Evolutionary conservation across 1,139 yeast genomes (phyloP), one percentile per base, ranked within the genome.

Genomic region (Blastobotrys persicus): DNA sequence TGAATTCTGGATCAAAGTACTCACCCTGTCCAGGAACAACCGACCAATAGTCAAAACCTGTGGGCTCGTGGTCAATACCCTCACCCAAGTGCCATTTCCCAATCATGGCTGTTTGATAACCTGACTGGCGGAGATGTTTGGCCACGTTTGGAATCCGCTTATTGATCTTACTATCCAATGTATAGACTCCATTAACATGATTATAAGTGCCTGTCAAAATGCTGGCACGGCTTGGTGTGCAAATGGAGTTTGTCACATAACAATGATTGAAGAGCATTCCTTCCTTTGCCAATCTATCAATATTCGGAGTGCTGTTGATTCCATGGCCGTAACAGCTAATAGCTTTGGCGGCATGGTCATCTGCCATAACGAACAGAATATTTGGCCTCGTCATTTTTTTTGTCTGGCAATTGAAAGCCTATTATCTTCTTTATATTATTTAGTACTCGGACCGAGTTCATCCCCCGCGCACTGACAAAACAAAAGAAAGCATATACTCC

Each of bases 151-250:
- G 48, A 19, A 33, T 42, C 20, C 40, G 42, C 7, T 46, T 46
- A 20, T 46, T 46, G 40, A 31, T 31, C 39, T 46, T 46, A 33
- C 48, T 46, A 14, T 35, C 20, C 5, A 47, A 31, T 2, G 50
- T 47, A 32, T 38, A 46, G 31, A 46, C 48, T 12, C 47, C 49
- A 41, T 48, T 40, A 38, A 37, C 41, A 37, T 37, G 41, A 14
- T 37, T 48, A 28, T 48, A 45, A 14, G 48, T 48, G 6, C 51
- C 51, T 4, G 51, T 48, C 18, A 45, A 28, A 31, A 48, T 48
- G 38, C 42, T 41, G 14, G 51, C 48, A 18, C 51, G 4, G 31
- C 51, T 48, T 14, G 49, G 49, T n/a, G 49, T 48, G 23, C 51
- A 48, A 19, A 45, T 41, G 14, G 51, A 40, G 26, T 45, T 48